phyloP scores from a whole-genome alignment of 805 yeast genomes.

The Wickerhamiella siamensis region DNA sequence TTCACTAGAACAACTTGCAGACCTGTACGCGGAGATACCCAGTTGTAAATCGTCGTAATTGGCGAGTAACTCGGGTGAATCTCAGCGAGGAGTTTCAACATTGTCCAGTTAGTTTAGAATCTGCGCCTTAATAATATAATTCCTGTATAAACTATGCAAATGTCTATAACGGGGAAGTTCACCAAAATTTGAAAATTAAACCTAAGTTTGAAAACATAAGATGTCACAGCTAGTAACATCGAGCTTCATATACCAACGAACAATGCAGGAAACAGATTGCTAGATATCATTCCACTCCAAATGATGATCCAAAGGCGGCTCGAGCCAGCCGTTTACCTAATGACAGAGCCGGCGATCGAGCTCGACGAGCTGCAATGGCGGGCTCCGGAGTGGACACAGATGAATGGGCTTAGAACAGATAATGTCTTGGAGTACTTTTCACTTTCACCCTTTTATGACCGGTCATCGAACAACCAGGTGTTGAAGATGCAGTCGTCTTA shows the following conservation, averaged over 20 bases:
- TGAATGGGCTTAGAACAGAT: slow-evolving; percentile 65
- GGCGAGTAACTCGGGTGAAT: slow-evolving; percentile 17
- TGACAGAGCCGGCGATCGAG: slow-evolving; percentile 21
- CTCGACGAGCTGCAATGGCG: slow-evolving; percentile 93
- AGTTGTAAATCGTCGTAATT: slow-evolving; percentile 30
- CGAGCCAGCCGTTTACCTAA: background rate
- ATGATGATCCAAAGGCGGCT: too few species aligned
- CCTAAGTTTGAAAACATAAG: too few species aligned
- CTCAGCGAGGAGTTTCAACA: slow-evolving; percentile 14
- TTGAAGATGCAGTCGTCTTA: slow-evolving; percentile 91
- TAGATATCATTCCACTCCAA: too few species aligned
- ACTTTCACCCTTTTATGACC: slow-evolving; percentile 87
- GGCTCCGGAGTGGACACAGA: slow-evolving; percentile 93
- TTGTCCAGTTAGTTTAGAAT: background rate
- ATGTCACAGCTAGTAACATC: too few species aligned
- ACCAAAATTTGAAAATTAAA: too few species aligned
- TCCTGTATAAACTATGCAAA: too few species aligned
- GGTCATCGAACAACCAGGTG: slow-evolving; percentile 87
- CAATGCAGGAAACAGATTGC: too few species aligned
- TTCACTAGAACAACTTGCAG: slow-evolving; percentile 63
- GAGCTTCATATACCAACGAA: too few species aligned
- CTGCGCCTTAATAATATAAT: background rate
- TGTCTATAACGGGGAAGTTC: too few species aligned
- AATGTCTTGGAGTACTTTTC: slow-evolving; percentile 89
- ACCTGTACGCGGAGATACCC: slow-evolving; percentile 70